Base-by-base conservation (phyloP, 75 land plant genomes). In the Selaginella moellendorffii region DNA sequence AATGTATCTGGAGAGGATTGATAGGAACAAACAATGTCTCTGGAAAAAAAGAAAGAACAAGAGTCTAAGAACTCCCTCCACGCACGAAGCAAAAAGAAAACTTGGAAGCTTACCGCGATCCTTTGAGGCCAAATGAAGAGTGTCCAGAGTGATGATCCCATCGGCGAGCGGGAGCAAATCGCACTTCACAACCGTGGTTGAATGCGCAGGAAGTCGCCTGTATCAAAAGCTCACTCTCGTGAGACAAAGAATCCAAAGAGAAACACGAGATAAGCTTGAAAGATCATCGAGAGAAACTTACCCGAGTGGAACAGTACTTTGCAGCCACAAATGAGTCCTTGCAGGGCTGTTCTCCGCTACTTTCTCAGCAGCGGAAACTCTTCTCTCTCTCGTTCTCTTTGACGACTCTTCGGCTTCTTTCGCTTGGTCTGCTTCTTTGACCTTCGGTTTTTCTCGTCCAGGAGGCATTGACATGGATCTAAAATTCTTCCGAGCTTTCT, bases 241-340 rank as follows among this genome's bases (percentile, higher is more conserved):
- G 46, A 36, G 5, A 36, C 14, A 5, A 36, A 36, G 5, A 36
- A 36, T 36, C 14, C 5, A 5, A 5, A 36, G 5, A 36, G 14
- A 36, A 5, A 14, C 46, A 36, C 14, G 5, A 14, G 5, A 36
- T 36, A 5, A 36, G 5, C 14, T 36, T 14, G 14, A 14, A 36
- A 36, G 5, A 36, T 36, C 10, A 36, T 36, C 5, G 46, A 36
- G 5, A 36, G 10, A 36, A 5, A 36, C 26, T 65, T 86, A 95
- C 99, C 99, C 96, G 18, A 95, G 71, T 23, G 99, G 99, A 69
- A 95, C 87, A 64, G 83, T 82, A 67, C 96, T 88, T 78, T 95
- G 99, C 72, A 95, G 74, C 99, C 99, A 95, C 25, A 95, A 72
- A 76, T 95, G 99, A 31, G 90, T 78, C 66, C 85, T 80, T 2